phyloP scores from a whole-genome alignment of 345 rosid genomes.

The Boechera divaricarpa region DNA sequence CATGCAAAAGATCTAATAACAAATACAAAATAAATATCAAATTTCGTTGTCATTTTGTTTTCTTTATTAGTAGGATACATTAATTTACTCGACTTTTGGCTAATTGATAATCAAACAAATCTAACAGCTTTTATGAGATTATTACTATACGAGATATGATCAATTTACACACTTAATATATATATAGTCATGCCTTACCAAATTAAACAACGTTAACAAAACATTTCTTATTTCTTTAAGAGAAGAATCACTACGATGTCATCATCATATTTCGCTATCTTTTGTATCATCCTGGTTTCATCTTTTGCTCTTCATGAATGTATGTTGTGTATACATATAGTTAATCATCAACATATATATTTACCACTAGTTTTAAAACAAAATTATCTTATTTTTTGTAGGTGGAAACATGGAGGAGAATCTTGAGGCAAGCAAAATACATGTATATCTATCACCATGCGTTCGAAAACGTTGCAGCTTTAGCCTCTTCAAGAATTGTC shows the following conservation, averaged over 20 bases:
- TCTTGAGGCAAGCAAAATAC: neutral
- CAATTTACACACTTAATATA: neutral
- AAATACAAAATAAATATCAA: neutral
- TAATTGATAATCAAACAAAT: neutral
- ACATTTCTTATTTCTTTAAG: neutral
- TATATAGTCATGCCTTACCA: neutral
- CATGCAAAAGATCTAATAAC: neutral
- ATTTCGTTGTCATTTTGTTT: neutral
- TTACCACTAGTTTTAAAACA: neutral
- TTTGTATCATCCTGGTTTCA: neutral
- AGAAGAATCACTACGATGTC: neutral
- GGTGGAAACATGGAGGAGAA: neutral
- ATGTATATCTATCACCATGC: neutral
- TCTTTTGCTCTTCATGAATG: neutral
- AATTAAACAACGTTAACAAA: neutral
- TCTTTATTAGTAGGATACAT: neutral
- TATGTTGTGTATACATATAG: neutral
- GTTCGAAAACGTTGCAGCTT: neutral
- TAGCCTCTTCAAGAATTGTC: neutral
- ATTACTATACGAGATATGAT: neutral
- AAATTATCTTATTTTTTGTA: neutral
- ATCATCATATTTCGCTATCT: neutral
- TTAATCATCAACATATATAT: neutral
- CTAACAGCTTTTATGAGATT: neutral
- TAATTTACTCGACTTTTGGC: neutral